Percentiles rank a stretch among this genome's conserved stretches.
These are phyloP conservation scores for Ampelomyces quisqualis DNA, from an alignment of 2,329 filamentous ascomycete genomes.

Conservation along the genomic window DNA sequence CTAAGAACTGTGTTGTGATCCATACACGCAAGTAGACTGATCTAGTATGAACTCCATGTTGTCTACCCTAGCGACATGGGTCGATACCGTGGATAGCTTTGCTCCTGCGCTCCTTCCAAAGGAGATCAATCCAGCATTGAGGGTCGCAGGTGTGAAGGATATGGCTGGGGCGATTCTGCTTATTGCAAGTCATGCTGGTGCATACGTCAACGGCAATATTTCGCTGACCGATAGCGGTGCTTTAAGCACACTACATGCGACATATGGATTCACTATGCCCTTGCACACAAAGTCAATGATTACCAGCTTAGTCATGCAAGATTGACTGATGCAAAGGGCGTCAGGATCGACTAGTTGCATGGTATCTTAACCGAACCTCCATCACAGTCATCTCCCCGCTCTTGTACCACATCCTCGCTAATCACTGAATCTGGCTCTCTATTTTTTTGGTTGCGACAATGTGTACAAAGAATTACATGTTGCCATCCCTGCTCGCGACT, in stretches of 20 bases:
- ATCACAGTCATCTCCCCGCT: not conserved
- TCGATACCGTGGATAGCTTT: not conserved
- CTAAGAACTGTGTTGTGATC: not conserved
- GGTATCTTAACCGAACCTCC: too few species aligned
- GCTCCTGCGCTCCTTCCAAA: not conserved
- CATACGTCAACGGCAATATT: conserved; percentile 55
- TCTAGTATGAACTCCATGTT: conserved; percentile 1
- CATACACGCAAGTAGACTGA: not conserved
- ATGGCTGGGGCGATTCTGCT: conserved; percentile 53
- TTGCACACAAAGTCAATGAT: too few species aligned
- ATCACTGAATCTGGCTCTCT: too few species aligned
- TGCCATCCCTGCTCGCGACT: not conserved
- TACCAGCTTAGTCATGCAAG: not conserved
- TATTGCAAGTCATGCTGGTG: conserved; percentile 53
- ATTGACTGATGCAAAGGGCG: too few species aligned
- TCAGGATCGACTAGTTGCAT: too few species aligned
- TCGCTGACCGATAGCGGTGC: conserved; percentile 49
- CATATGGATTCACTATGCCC: conserved; percentile 22
- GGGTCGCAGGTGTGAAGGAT: conserved; percentile 51
- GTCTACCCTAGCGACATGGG: conserved; percentile 11
- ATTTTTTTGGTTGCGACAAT: too few species aligned
- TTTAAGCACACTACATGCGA: conserved; percentile 26
- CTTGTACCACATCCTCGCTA: not conserved
- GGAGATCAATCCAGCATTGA: conserved; percentile 32
- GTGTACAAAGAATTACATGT: not conserved